phyloP scores from a whole-genome alignment of 495 filamentous ascomycete genomes.

The Acidomyces sp. region DNA sequence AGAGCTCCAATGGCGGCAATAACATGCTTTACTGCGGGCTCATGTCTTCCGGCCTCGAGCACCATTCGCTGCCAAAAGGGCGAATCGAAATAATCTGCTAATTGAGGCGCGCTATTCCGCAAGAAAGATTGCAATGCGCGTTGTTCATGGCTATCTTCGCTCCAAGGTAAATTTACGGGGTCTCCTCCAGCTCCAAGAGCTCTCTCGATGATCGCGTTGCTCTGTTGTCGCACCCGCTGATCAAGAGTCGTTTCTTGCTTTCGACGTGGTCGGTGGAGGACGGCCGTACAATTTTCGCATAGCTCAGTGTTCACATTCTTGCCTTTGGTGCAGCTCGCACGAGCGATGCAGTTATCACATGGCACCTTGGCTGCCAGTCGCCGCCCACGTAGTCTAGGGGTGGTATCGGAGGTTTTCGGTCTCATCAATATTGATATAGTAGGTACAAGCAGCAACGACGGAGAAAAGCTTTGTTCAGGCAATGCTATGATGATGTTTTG shows the following conservation, averaged over 20 bases:
- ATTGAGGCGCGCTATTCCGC: conserved; percentile 14
- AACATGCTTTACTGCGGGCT: conserved; percentile 16
- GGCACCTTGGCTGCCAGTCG: conserved; percentile 7
- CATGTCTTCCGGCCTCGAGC: conserved; percentile 10
- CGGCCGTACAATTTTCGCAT: conserved; percentile 6
- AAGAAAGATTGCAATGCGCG: conserved; percentile 18
- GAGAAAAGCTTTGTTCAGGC: too few relatives aligned
- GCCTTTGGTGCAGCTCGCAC: conserved; percentile 5
- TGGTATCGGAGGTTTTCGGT: not conserved
- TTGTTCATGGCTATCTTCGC: conserved; percentile 10
- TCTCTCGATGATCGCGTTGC: conserved; percentile 7
- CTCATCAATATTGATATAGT: not conserved
- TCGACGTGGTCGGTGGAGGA: not conserved
- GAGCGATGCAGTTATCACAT: conserved; percentile 15
- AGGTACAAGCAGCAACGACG: too few relatives aligned
- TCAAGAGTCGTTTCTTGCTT: not conserved
- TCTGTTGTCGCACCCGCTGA: conserved; percentile 1
- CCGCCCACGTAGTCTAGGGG: not conserved
- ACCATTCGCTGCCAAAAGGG: conserved; percentile 17
- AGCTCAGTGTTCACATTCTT: conserved; percentile 4
- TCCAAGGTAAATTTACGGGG: conserved; percentile 8
- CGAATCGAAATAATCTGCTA: conserved; percentile 17
- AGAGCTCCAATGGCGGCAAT: conserved; percentile 16
- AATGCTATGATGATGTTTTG: too few relatives aligned
- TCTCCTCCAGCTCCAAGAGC: conserved; percentile 1